These are phyloP conservation scores for Marsdenia floribunda DNA, from an alignment of 257 asterid genomes.

Conservation along the genomic window DNA sequence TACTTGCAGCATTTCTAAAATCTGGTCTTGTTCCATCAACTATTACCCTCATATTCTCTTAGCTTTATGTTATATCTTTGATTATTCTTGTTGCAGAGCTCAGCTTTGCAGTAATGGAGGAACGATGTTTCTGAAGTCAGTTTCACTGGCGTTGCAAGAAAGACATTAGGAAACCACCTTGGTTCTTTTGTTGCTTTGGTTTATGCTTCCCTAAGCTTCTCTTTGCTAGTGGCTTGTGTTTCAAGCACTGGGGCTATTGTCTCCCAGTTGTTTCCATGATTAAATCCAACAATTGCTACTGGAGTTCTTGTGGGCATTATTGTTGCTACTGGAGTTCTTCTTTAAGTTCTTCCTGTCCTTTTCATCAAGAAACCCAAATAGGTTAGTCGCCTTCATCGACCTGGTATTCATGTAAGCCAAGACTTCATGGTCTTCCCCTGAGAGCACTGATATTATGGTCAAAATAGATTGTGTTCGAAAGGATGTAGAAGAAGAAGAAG, in stretches of 20 bases:
- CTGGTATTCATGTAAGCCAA: too few species aligned
- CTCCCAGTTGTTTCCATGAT: constrained; percentile 29
- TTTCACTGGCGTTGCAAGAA: constrained; percentile 33
- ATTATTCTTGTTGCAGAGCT: constrained; percentile 40
- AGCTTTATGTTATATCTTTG: constrained; percentile 36
- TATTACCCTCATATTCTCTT: constrained; percentile 26
- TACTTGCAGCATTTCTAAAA: constrained; percentile 32
- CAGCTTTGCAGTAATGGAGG: constrained; percentile 38
- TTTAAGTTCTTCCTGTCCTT: too few species aligned
- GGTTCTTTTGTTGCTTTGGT: constrained; percentile 36
- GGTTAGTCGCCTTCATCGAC: too few species aligned
- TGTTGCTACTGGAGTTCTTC: too few species aligned
- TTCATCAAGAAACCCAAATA: too few species aligned
- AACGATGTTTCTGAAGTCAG: constrained; percentile 35
- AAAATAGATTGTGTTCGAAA: too few species aligned
- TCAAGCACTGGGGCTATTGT: constrained; percentile 38
- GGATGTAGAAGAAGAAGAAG: too few species aligned
- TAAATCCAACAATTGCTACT: constrained; percentile 25
- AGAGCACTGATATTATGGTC: too few species aligned
- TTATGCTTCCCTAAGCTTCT: constrained; percentile 33
- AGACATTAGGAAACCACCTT: constrained; percentile 26
- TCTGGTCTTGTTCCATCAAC: constrained; percentile 35
- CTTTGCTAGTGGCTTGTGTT: constrained; percentile 36
- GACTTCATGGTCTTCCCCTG: too few species aligned
- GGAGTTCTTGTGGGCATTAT: too few species aligned